phyloP scores from a whole-genome alignment of 2,329 filamentous ascomycete genomes.

The Ceratocystis albifundus region DNA sequence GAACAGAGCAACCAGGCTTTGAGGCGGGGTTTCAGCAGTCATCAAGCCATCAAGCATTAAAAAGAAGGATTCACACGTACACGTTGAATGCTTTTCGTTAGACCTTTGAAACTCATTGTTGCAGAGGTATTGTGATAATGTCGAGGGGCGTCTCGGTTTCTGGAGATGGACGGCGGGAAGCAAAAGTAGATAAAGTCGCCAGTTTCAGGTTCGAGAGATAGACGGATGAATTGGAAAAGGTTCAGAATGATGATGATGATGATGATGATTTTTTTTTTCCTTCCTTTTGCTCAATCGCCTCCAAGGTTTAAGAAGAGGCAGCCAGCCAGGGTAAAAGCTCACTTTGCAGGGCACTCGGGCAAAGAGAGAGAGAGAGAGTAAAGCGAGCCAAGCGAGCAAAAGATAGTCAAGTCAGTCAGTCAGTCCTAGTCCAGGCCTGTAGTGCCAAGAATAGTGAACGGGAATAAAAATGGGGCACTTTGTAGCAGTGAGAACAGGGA shows the following conservation, averaged over 20 bases:
- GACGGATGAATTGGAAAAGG: constrained; percentile 7
- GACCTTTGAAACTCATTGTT: constrained; percentile 91
- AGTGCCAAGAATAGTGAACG: neutral
- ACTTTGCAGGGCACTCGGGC: neutral
- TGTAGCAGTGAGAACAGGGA: neutral
- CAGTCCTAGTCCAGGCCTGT: constrained; percentile 2
- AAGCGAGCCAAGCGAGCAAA: neutral
- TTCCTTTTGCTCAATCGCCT: constrained; percentile 4
- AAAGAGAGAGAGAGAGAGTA: too few species aligned
- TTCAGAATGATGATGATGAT: constrained; percentile 2
- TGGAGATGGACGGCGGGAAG: neutral
- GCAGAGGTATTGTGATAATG: constrained; percentile 6
- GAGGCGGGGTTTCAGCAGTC: constrained; percentile 6
- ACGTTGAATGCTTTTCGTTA: constrained; percentile 78
- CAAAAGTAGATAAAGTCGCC: neutral
- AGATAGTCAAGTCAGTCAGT: too few species aligned
- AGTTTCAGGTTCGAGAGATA: neutral
- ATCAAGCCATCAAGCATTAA: neutral
- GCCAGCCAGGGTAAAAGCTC: constrained; percentile 18
- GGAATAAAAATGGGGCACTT: neutral
- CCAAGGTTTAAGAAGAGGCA: constrained; percentile 15
- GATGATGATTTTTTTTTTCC: constrained; percentile 14
- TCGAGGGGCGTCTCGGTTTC: neutral
- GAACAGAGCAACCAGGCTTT: neutral
- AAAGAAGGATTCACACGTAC: constrained; percentile 40